Evolutionary conservation across 441 rosid species (phyloP), one percentile per base, ranked within the genome.

Genomic region (Bocquillonia castaneifolia): DNA sequence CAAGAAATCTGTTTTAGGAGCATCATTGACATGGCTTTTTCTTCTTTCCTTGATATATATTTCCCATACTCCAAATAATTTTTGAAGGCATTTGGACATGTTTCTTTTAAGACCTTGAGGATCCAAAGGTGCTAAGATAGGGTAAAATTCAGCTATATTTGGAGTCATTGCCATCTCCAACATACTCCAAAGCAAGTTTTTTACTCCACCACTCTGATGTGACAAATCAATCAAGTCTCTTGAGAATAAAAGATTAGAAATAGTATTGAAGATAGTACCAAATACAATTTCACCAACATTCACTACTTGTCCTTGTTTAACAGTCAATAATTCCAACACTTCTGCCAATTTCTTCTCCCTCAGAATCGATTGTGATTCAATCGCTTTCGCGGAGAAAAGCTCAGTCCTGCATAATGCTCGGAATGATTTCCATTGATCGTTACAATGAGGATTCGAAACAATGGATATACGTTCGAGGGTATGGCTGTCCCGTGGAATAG

Each of bases 141-240:
- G 82, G 60, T 74, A 81, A 51, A 79, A 64, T 31, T 78, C 76
- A 0, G 80, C 66, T 2, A 78, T 44, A 54, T 78, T 78, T 5
- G 80, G 80, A 44, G 71, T 15, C 15, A 56, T 32, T 8, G 36
- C n/a, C 40, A 59, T 3, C 64, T 50, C 64, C 76, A 64, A 39
- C 66, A 77, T 3, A 52, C 63, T 76, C 71, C 76, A 26, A 2
- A 78, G 37, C 26, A 70, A 65, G 9, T 60, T 54, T 59, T 71
- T 70, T 51, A 75, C 20, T 48, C 65, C 59, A 42, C 51, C 13
- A 3, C 50, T 70, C 63, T 32, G 53, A 34, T 59, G 68, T 23
- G 48, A 78, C 5, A 71, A 74, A 36, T 44, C 18, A 2, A 69
- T 44, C 5, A 76, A 47, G 10, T 76, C 77, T 56, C 53, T 45